Evolutionary conservation across 2,329 filamentous ascomycete genomes (phyloP).

Genomic region (Plenodomus tracheiphilus): DNA sequence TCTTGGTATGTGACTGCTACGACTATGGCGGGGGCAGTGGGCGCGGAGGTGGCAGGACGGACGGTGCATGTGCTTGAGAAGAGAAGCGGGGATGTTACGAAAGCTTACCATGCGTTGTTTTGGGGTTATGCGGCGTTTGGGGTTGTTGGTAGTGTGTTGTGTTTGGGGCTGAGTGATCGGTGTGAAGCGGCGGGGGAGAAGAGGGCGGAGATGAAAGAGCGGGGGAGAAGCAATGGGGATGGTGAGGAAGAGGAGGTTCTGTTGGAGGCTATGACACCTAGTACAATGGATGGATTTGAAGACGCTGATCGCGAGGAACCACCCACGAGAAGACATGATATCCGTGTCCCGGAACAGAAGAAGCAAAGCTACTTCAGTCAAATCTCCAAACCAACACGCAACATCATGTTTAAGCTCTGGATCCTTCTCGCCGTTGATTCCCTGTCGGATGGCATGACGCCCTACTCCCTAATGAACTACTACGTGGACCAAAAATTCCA

Average conservation of each 20-base stretch:
- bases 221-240: conserved; percentile 15
- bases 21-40: conserved; percentile 41
- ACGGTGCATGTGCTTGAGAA: conserved; percentile 45
- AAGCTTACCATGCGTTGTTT: conserved; percentile 48
- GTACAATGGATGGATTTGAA: conserved; percentile 36
- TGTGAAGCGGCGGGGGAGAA: conserved; percentile 46
- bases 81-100: conserved; percentile 41
- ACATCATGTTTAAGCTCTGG: conserved; percentile 67
- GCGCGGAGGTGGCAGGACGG: conserved; percentile 44
- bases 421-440: conserved; percentile 67
- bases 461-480: conserved; percentile 43
- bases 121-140: conserved; percentile 50
- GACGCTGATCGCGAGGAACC: conserved; percentile 25
- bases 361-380: conserved; percentile 49
- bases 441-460: conserved; percentile 64
- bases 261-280: conserved; percentile 37
- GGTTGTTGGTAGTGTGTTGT: conserved; percentile 44
- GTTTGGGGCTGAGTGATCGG: conserved; percentile 44
- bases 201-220: conserved; percentile 27
- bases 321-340: conserved; percentile 16
- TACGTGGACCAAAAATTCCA: conserved; percentile 43
- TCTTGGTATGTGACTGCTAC: conserved; percentile 46
- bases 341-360: conserved; percentile 19
- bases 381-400: conserved; percentile 61
- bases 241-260: conserved; percentile 41